phyloP scores from a whole-genome alignment of 2,329 filamentous ascomycete genomes.

The Exophiala bonariae region DNA sequence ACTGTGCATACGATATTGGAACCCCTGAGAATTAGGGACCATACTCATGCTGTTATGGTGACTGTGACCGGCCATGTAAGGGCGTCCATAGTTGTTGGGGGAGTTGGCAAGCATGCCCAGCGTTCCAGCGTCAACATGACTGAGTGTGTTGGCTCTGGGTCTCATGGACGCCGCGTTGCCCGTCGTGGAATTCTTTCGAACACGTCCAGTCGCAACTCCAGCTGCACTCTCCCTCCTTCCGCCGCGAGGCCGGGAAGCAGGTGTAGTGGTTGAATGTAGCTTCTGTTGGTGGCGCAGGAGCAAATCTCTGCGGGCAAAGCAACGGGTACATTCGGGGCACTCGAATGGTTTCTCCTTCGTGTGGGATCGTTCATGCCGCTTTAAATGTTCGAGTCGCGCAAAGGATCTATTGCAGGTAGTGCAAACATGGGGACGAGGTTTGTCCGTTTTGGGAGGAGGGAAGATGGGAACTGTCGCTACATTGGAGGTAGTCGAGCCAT shows the following conservation, averaged over 20 bases:
- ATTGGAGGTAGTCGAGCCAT: conserved; percentile 8
- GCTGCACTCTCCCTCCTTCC: conserved; percentile 80
- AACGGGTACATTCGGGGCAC: conserved; percentile 89
- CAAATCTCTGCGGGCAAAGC: conserved; percentile 90
- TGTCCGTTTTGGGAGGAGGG: conserved; percentile 91
- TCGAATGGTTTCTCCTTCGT: conserved; percentile 99
- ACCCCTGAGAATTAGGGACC: conserved; percentile 53
- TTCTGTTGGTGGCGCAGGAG: conserved; percentile 97
- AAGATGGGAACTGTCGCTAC: conserved; percentile 9
- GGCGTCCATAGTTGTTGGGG: conserved; percentile 34
- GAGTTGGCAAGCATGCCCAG: conserved; percentile 70
- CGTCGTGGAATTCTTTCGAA: conserved; percentile 89
- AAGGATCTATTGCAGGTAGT: conserved; percentile 89
- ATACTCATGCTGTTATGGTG: conserved; percentile 75
- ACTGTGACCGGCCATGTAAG: conserved; percentile 55
- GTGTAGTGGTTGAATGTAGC: conserved; percentile 87
- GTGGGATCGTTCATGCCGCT: conserved; percentile 96
- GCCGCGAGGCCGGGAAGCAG: conserved; percentile 81
- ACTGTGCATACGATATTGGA: conserved; percentile 71
- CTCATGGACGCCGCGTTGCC: conserved; percentile 64
- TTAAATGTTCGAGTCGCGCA: conserved; percentile 91
- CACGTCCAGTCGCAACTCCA: conserved; percentile 67
- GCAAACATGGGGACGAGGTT: conserved; percentile 93
- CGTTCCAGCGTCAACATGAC: conserved; percentile 78
- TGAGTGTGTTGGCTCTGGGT: conserved; percentile 92